Evolutionary conservation across 176 grass and related monocot genomes (phyloP).

Genomic region (Phoenix dactylifera): DNA sequence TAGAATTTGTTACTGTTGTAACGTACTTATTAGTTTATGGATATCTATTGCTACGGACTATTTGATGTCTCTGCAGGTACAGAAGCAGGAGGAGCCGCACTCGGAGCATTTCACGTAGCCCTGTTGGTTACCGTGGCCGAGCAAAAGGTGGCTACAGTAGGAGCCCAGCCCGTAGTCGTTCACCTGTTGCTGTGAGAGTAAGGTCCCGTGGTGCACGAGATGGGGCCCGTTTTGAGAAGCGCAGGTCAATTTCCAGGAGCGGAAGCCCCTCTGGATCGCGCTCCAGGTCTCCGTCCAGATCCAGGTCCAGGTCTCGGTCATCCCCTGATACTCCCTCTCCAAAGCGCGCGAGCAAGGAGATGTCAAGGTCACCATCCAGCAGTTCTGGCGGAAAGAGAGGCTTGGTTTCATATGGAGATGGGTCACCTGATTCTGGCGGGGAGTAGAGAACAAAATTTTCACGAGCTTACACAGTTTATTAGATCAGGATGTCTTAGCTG

Average conservation of each 20-base stretch:
- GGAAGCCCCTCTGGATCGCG: constrained; percentile 50
- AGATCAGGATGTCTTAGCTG: background rate
- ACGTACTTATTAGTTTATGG: too few species aligned
- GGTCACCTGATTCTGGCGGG: constrained; percentile 45
- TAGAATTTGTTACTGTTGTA: too few species aligned
- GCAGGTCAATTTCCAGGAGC: constrained; percentile 55
- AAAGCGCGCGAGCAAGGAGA: constrained; percentile 36
- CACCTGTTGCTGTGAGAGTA: constrained; percentile 43
- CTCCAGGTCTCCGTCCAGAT: constrained; percentile 45
- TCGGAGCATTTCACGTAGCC: constrained; percentile 58
- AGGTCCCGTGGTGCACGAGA: constrained; percentile 28
- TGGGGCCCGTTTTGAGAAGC: constrained; percentile 11
- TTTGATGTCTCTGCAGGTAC: constrained; percentile 30
- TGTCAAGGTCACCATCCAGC: constrained; percentile 45
- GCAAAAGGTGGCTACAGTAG: constrained; percentile 57
- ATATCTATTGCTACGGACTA: too few species aligned
- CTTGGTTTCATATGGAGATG: constrained; percentile 92
- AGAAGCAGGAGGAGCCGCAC: constrained; percentile 56
- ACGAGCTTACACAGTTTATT: background rate
- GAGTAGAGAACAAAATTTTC: constrained; percentile 17
- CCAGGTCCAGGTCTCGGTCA: constrained; percentile 29
- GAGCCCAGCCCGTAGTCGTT: constrained; percentile 48
- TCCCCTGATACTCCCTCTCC: constrained; percentile 53
- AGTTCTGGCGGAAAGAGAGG: constrained; percentile 80
- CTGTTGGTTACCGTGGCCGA: constrained; percentile 33